Percentiles rank a stretch among this genome's conserved stretches.
Evolutionary conservation across 2,329 filamentous ascomycete species (phyloP).

Genomic region (Microascus cirrosus): DNA sequence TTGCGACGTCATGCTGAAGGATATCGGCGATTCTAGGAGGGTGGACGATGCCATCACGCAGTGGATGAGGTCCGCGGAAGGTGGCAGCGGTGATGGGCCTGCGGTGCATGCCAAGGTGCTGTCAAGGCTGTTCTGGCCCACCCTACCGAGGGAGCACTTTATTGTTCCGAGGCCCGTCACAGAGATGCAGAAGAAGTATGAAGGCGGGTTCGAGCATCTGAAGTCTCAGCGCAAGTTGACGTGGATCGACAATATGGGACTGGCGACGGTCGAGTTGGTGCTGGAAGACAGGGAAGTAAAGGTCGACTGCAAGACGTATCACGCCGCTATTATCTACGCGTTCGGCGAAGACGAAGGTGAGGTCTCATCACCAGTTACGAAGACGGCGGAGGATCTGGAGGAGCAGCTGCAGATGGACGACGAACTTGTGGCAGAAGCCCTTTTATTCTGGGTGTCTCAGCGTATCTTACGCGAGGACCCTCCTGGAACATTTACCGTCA

Average conservation of each 20-base stretch:
- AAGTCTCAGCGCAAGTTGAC: conserved; percentile 79
- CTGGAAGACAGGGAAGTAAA: conserved; percentile 67
- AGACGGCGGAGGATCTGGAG: conserved; percentile 35
- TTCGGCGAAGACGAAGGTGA: conserved; percentile 32
- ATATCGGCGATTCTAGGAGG: conserved; percentile 72
- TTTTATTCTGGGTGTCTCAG: conserved; percentile 62
- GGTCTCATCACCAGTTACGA: conserved; percentile 19
- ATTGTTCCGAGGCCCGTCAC: conserved; percentile 46
- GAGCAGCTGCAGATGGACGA: conserved; percentile 60
- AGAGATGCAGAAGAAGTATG: conserved; percentile 58
- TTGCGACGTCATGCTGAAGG: conserved; percentile 95
- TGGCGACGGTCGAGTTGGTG: conserved; percentile 70
- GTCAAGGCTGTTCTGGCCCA: conserved; percentile 89
- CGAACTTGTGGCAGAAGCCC: conserved; percentile 53
- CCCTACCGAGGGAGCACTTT: conserved; percentile 60
- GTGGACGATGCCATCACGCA: conserved; percentile 41
- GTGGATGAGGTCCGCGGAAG: conserved; percentile 7
- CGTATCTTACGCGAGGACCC: conserved; percentile 48
- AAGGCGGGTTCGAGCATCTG: conserved; percentile 62
- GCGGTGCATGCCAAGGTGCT: conserved; percentile 73
- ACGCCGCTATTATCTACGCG: conserved; percentile 77
- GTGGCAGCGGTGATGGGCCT: conserved; percentile 13
- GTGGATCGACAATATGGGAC: conserved; percentile 76
- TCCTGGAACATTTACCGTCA: conserved; percentile 50
- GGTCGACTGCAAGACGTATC: conserved; percentile 68